These are phyloP conservation scores for Phytopythium delawarense DNA, from an alignment of 352 stramenopile species.

Conservation along the genomic window DNA sequence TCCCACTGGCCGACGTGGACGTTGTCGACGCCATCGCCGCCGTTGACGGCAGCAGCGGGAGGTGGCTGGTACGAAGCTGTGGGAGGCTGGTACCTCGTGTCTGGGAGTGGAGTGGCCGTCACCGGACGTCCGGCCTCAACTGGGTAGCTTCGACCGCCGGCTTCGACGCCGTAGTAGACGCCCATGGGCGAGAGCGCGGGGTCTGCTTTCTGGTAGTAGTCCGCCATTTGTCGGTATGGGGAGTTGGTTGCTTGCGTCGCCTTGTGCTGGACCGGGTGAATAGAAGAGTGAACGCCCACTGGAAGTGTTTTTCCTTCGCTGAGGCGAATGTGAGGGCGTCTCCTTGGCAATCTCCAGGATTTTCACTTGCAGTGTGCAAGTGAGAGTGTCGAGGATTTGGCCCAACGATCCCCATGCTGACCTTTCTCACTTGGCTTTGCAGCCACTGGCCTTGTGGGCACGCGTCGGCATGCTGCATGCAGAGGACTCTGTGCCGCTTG, in stretches of 20 bases:
- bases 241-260: neutral
- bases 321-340: too few species aligned
- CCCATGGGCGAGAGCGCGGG: neutral
- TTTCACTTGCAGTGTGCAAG: too few species aligned
- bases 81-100: neutral
- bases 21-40: neutral
- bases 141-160: neutral
- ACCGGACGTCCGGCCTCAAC: neutral
- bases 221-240: neutral
- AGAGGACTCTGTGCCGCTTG: too few species aligned
- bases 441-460: neutral
- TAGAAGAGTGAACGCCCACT: neutral
- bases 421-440: too few species aligned
- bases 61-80: neutral
- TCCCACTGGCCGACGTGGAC: conserved; percentile 24
- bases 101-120: neutral
- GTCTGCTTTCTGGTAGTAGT: conserved; percentile 1
- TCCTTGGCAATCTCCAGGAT: too few species aligned
- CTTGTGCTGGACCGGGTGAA: neutral
- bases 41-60: neutral
- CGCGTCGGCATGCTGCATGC: too few species aligned
- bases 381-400: too few species aligned
- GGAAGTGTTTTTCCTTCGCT: neutral
- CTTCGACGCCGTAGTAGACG: neutral
- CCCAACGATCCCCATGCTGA: too few species aligned